Base-by-base conservation (phyloP, 345 rosid genomes). In the Anastatica hierochuntica region DNA sequence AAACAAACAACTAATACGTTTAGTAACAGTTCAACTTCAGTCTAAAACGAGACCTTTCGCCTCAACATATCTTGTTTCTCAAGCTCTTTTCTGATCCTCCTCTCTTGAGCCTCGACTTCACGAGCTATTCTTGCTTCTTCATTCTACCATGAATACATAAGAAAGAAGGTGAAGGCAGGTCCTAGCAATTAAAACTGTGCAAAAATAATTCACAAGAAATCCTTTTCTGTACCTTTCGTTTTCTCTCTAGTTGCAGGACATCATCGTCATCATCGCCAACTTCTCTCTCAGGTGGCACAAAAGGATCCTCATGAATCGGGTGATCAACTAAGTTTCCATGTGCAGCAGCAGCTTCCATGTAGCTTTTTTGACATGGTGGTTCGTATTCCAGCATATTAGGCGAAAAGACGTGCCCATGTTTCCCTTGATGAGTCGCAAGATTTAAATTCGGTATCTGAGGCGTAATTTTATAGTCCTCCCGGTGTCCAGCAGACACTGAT, bases 61-160 rank as follows among this genome's bases (percentile, higher is more conserved):
- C 86, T 85, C 66, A 85, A 31, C 55, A 79, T 70, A 73, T 85
- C 94, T 75, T 80, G 90, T 72, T 70, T 83, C 68, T 85, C 90
- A 49, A 90, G 84, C 79, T 90, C 97, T 54, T 80, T 85, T 18
- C 83, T 64, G 18, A 90, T 79, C 71, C 88, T 81, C 72, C 77
- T 85, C 73, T 83, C 95, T 52, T 90, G 81, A n/a, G 83, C 90
- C 66, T 90, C 95, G 39, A 78, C 77, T 74, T 90, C 97, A 8
- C 84, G 80, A 23, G 85, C 72, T 54, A 89, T 78, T 72, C 88
- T 90, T 48, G 88, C 88, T 72, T 85, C 95, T 49, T 90, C 95
- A 60, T 67, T 74, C 95, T 90, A 73, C 56, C 75, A 57, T 34
- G 37, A 14, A 58, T 9, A 23, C 15, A 66, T 21, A 18, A 16